A percentile compares a stretch with the other conserved stretches of the same genome.
Conservation (phyloP, 1,139 yeast species). For the Ogataea hybrid region DNA sequence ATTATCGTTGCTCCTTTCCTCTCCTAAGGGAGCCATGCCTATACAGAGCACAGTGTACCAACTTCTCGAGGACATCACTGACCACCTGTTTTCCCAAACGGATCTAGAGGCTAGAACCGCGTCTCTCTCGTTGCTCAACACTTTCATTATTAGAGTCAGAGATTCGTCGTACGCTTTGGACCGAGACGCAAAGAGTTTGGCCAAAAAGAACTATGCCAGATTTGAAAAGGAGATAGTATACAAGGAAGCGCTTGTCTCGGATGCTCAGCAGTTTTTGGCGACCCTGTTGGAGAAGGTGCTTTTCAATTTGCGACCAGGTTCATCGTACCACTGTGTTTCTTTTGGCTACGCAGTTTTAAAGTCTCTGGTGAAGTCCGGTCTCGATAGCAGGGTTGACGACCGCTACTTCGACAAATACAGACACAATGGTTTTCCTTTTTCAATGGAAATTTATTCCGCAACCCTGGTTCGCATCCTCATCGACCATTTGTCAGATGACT, state of each 20-base stretch:
- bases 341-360: constrained; percentile 50
- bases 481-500: constrained; percentile 65
- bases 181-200: constrained; percentile 45
- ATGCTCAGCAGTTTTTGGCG: constrained; percentile 40
- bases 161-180: constrained; percentile 61
- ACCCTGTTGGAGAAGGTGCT: constrained; percentile 36
- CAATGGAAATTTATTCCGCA: constrained; percentile 40
- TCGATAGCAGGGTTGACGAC: constrained; percentile 45
- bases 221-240: constrained; percentile 36
- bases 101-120: constrained; percentile 68
- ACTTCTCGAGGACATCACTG: constrained; percentile 42
- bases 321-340: constrained; percentile 62
- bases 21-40: constrained; percentile 60
- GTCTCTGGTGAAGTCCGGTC: constrained; percentile 51
- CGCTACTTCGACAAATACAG: constrained; percentile 39
- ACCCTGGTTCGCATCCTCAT: constrained; percentile 47
- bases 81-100: constrained; percentile 55
- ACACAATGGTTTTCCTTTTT: constrained; percentile 45
- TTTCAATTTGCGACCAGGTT: constrained; percentile 53
- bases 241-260: constrained; percentile 30
- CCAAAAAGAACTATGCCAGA: constrained; percentile 32
- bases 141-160: constrained; percentile 58
- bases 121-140: constrained; percentile 57
- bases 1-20: constrained; percentile 57
- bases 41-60: constrained; percentile 46